Evolutionary conservation across 768 basidiomycete species (phyloP).

Genomic region (Amanita rubescens): DNA sequence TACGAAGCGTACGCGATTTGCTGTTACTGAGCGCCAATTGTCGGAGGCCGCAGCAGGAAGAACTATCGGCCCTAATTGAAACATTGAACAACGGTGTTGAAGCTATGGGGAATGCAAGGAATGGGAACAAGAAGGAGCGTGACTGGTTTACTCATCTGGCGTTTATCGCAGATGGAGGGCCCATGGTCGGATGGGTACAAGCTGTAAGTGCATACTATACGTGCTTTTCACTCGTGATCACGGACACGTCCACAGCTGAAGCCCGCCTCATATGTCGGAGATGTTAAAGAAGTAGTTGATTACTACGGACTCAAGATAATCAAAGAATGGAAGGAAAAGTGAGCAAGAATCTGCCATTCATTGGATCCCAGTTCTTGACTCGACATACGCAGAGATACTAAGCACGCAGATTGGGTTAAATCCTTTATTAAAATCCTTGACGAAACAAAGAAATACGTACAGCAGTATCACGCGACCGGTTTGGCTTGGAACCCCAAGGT

Average conservation of each 20-base stretch:
- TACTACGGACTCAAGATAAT: conserved; percentile 89
- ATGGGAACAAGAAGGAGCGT: conserved; percentile 68
- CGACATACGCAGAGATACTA: conserved; percentile 54
- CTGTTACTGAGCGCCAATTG: conserved; percentile 63
- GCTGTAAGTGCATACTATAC: conserved; percentile 45
- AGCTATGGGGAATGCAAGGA: conserved; percentile 74
- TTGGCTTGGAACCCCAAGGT: conserved; percentile 86
- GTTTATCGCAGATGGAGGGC: conserved; percentile 74
- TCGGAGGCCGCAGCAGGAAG: conserved; percentile 67
- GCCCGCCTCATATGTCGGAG: conserved; percentile 72
- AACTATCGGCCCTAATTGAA: conserved; percentile 48
- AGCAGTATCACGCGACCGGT: conserved; percentile 81
- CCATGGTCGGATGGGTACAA: conserved; percentile 83
- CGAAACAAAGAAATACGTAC: conserved; percentile 72
- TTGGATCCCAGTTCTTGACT: conserved; percentile 2
- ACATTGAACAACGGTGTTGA: conserved; percentile 70
- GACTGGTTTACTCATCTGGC: conserved; percentile 81
- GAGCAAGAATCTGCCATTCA: conserved; percentile 18
- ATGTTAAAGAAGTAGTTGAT: conserved; percentile 77
- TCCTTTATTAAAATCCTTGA: conserved; percentile 66
- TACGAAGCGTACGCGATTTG: conserved; percentile 59
- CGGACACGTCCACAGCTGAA: conserved; percentile 44
- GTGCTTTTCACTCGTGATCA: not conserved
- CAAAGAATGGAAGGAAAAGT: conserved; percentile 94
- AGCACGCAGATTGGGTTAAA: conserved; percentile 86